phyloP scores from a whole-genome alignment of 768 basidiomycete genomes.

The Postia placenta region DNA sequence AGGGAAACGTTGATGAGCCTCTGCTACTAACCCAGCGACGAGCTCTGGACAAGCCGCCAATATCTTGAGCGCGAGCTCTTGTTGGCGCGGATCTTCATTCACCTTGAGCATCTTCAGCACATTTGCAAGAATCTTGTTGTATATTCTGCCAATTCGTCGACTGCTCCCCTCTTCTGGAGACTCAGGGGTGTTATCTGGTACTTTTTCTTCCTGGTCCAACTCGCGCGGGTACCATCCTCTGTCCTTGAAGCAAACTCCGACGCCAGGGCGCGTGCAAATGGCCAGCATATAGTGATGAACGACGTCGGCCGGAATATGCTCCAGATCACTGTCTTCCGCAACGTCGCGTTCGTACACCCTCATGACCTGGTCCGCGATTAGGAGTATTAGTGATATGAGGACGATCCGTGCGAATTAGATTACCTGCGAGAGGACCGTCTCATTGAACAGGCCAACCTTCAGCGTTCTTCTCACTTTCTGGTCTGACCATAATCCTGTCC shows the following conservation, averaged over 20 bases:
- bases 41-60: slow-evolving; percentile 83
- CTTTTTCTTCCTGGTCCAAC: slow-evolving; percentile 28
- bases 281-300: slow-evolving; percentile 85
- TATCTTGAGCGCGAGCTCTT: slow-evolving; percentile 78
- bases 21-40: slow-evolving; percentile 55
- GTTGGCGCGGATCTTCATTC: slow-evolving; percentile 84
- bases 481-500: slow-evolving; percentile 76
- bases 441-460: slow-evolving; percentile 69
- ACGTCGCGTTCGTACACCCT: slow-evolving; percentile 65
- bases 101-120: slow-evolving; percentile 71
- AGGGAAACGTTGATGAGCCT: background rate
- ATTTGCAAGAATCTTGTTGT: slow-evolving; percentile 81
- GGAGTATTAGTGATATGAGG: too few relatives aligned
- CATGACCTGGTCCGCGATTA: slow-evolving; percentile 47
- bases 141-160: slow-evolving; percentile 43
- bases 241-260: slow-evolving; percentile 84
- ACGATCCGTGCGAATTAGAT: too few relatives aligned
- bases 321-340: slow-evolving; percentile 41
- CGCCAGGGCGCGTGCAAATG: slow-evolving; percentile 74
- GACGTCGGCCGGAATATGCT: slow-evolving; percentile 67
- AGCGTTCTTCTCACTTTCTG: slow-evolving; percentile 61
- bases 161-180: slow-evolving; percentile 13
- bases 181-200: background rate
- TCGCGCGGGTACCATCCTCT: slow-evolving; percentile 88
- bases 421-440: slow-evolving; percentile 60